Evolutionary conservation across 805 yeast species (phyloP).

Genomic region (Debaryomyces tyrocola): DNA sequence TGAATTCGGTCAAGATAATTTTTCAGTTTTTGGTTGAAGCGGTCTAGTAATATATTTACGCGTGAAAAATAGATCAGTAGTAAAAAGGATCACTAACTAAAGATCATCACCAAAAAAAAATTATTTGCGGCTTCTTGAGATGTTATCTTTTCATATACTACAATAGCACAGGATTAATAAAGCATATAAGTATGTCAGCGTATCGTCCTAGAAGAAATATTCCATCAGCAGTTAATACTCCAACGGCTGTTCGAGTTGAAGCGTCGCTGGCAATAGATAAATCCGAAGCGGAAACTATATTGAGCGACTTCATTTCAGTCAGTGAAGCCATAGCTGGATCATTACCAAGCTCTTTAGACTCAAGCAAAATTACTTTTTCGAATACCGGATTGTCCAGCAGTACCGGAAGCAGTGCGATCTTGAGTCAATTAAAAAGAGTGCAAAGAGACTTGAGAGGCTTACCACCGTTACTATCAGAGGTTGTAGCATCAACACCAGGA

Average conservation of each 20-base stretch:
- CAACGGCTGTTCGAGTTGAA: conserved; percentile 41
- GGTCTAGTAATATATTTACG: background rate
- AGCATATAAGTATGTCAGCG: conserved; percentile 6
- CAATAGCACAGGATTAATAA: background rate
- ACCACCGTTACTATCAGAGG: conserved; percentile 54
- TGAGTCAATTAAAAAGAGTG: conserved; percentile 67
- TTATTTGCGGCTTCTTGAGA: background rate
- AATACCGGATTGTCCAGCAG: conserved; percentile 32
- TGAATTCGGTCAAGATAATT: background rate
- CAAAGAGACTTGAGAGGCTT: conserved; percentile 80
- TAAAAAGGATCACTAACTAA: background rate
- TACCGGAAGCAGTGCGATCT: conserved; percentile 37
- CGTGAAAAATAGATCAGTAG: background rate
- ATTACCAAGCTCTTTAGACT: conserved; percentile 19
- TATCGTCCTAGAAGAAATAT: conserved; percentile 42
- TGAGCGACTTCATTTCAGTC: conserved; percentile 42
- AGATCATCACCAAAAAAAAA: background rate
- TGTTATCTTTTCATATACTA: background rate
- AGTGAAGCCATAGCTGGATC: conserved; percentile 36
- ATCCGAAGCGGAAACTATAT: conserved; percentile 45
- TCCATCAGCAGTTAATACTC: conserved; percentile 48
- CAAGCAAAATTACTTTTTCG: conserved; percentile 17
- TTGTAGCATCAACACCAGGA: background rate
- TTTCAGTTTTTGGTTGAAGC: background rate
- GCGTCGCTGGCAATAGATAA: conserved; percentile 28